Base-by-base conservation (phyloP, 192 early-diverging fungal species). In the Rhizoclosmatium globosum region DNA sequence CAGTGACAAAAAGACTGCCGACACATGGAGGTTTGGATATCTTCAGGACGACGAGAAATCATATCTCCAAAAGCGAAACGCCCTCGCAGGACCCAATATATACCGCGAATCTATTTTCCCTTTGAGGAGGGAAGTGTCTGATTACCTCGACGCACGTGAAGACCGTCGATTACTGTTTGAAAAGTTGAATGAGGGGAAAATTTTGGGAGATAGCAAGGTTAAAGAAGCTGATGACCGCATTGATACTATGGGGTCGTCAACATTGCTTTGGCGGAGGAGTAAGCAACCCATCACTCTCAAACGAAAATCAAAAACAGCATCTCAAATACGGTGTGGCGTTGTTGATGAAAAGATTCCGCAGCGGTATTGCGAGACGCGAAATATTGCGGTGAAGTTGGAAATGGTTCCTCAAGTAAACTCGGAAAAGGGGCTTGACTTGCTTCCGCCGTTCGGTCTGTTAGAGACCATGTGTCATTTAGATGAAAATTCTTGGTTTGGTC, bases 361-460 rank as follows among this genome's bases (percentile, higher is more conserved):
- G 64, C 69, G 78, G 21, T 79, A 79, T 53, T 79, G 78, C 62
- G 69, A 66, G 7, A 60, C 71, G 7, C 59, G 61, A 17, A 79
- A 79, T 50, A 19, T 79, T 38, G 78, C 78, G 9, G 31, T 79
- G 9, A 44, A 61, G 15, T 48, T 73, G 69, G 61, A 62, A 17
- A 17, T 47, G 58, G 43, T 79, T 13, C 68, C 70, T 7, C 31
- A n/a, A 15, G 47, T 65, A n/a, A 19, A 48, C 17, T 42, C 11
- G 4, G 4, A 15, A 3, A 39, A 39, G 9, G 74, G 74, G 2
- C 38, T 62, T 6, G 78, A 65, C 47, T 48, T 73, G 19, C 61
- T 19, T 4, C 44, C 71, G 9, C n/a, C 38, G 45, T 68, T 50
- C 56, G 79, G 79, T 0, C 50, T 42, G 31, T 31, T 75, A 48